Percentiles rank a stretch among this genome's conserved stretches.
phyloP scores from a whole-genome alignment of 2,329 filamentous ascomycete genomes.

The Fusarium marasasianum region DNA sequence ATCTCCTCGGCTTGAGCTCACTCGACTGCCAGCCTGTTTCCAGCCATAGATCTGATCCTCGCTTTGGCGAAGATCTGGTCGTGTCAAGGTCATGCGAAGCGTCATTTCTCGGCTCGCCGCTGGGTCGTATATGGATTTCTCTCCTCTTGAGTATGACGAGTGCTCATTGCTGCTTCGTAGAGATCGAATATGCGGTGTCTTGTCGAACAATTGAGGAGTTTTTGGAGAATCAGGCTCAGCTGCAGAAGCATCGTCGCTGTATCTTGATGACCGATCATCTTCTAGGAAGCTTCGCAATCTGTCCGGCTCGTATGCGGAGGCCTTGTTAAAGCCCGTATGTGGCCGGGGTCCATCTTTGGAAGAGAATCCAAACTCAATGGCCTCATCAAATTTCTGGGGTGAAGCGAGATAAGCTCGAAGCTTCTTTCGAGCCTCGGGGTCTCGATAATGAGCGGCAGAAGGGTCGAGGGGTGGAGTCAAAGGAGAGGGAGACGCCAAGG shows the following conservation, averaged over 20 bases:
- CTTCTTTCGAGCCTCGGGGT: slow-evolving; percentile 87
- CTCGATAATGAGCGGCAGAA: slow-evolving; percentile 84
- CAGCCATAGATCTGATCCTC: slow-evolving; percentile 79
- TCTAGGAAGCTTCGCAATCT: slow-evolving; percentile 66
- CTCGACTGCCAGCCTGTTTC: slow-evolving; percentile 60
- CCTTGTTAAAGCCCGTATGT: slow-evolving; percentile 45
- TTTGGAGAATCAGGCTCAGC: slow-evolving; percentile 68
- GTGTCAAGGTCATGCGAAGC: slow-evolving; percentile 91
- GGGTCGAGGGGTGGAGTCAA: slow-evolving; percentile 65
- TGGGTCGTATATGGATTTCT: slow-evolving; percentile 60
- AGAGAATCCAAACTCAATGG: slow-evolving; percentile 92
- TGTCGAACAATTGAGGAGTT: slow-evolving; percentile 62
- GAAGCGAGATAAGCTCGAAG: slow-evolving; percentile 87
- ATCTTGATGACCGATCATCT: slow-evolving; percentile 66
- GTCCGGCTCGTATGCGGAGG: slow-evolving; percentile 53
- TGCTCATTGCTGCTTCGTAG: slow-evolving; percentile 43
- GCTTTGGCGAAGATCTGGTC: slow-evolving; percentile 82
- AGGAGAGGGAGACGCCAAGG: slow-evolving; percentile 34
- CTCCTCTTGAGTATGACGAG: slow-evolving; percentile 45
- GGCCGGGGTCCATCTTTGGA: slow-evolving; percentile 60
- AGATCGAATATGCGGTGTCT: slow-evolving; percentile 45
- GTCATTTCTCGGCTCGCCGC: slow-evolving; percentile 86
- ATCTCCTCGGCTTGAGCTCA: slow-evolving; percentile 52
- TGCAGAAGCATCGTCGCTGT: slow-evolving; percentile 64
- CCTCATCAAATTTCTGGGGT: slow-evolving; percentile 95